Percentiles rank a stretch among this genome's conserved stretches.
phyloP scores from a whole-genome alignment of 2,329 filamentous ascomycete genomes.

The Tolypocladium pustulatum region DNA sequence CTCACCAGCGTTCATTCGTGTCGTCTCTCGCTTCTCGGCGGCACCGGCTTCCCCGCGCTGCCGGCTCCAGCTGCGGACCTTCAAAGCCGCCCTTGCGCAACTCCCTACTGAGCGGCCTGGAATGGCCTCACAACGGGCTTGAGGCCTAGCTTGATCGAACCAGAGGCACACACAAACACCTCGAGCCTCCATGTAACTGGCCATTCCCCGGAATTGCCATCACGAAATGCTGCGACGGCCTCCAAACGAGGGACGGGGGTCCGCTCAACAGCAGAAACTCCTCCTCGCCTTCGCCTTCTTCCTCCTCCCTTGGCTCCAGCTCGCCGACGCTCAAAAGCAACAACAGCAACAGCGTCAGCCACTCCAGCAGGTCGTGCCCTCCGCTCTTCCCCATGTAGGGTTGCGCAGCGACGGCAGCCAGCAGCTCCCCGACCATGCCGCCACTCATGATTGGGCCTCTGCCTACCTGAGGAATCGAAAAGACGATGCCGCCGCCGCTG shows the following conservation, averaged over 20 bases:
- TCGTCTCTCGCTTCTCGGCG: neutral
- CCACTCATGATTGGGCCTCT: slow-evolving; percentile 18
- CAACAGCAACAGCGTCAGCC: slow-evolving; percentile 25
- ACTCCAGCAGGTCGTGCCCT: neutral
- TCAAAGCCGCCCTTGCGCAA: neutral
- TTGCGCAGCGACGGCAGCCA: slow-evolving; percentile 13
- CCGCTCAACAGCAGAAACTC: slow-evolving; percentile 33
- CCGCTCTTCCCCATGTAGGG: neutral
- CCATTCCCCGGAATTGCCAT: neutral
- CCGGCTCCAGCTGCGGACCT: neutral
- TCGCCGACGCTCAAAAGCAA: slow-evolving; percentile 52
- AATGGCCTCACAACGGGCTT: slow-evolving; percentile 6
- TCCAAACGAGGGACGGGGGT: slow-evolving; percentile 44
- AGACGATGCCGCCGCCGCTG: slow-evolving; percentile 11
- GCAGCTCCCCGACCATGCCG: slow-evolving; percentile 16
- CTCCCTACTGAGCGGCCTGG: neutral
- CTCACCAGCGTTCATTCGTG: neutral
- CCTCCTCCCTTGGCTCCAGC: slow-evolving; percentile 41
- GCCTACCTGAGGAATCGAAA: slow-evolving; percentile 5
- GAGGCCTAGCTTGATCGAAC: neutral
- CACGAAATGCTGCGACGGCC: slow-evolving; percentile 52
- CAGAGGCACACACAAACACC: neutral
- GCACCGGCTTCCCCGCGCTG: neutral
- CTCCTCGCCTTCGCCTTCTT: slow-evolving; percentile 47
- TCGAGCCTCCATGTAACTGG: slow-evolving; percentile 8